These are phyloP conservation scores for Pseudogymnoascus pannorum DNA, from an alignment of 2,329 filamentous ascomycete genomes.

Conservation along the genomic window DNA sequence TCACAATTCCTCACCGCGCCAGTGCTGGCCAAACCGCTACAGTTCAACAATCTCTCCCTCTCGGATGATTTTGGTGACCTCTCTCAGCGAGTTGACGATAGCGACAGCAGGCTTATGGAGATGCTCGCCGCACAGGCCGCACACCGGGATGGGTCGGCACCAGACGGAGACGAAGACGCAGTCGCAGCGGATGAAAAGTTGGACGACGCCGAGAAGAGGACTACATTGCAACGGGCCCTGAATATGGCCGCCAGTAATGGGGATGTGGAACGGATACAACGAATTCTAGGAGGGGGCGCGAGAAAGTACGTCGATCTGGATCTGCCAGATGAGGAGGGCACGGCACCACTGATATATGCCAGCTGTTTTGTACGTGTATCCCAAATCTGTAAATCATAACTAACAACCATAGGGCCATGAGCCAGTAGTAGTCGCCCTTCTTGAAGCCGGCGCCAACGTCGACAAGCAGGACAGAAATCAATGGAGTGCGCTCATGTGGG, in stretches of 20 bases:
- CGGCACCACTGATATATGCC: conserved; percentile 92
- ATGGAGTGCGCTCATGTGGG: conserved; percentile 99
- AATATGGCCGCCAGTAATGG: conserved; percentile 97
- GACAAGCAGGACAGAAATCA: conserved; percentile 93
- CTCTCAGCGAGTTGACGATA: conserved; percentile 47
- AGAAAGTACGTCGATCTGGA: conserved; percentile 77
- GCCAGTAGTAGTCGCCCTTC: conserved; percentile 73
- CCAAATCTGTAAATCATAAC: conserved; percentile 13
- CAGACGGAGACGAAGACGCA: conserved; percentile 66
- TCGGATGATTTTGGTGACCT: conserved; percentile 60
- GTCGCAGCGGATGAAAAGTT: conserved; percentile 69
- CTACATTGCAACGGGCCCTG: conserved; percentile 76
- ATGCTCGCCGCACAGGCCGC: conserved; percentile 95
- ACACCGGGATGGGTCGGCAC: conserved; percentile 63
- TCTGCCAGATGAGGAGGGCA: conserved; percentile 85
- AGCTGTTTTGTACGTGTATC: conserved; percentile 76
- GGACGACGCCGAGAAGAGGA: conserved; percentile 68
- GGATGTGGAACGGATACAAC: conserved; percentile 72
- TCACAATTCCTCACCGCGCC: conserved; percentile 91
- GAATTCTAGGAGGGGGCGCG: conserved; percentile 66
- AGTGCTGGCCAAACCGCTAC: conserved; percentile 72
- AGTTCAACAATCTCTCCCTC: conserved; percentile 73
- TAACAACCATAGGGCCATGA: conserved; percentile 63
- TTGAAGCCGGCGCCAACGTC: conserved; percentile 79
- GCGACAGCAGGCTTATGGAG: conserved; percentile 82